Base-by-base conservation (phyloP, 177 flowering plant genomes). In the Vitis hybrid region DNA sequence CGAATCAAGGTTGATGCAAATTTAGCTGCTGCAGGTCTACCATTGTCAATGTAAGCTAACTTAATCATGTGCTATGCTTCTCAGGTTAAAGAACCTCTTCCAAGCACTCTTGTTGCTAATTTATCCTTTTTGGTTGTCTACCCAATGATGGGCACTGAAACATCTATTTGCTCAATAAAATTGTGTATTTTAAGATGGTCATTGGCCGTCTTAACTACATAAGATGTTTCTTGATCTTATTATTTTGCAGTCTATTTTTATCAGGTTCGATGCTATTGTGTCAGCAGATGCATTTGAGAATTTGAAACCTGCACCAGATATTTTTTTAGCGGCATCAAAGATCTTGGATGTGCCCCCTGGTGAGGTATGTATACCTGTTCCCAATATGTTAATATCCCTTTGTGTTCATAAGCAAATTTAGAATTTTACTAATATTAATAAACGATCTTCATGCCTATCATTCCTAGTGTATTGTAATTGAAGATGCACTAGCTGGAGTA, bases 231-330 rank as follows among this genome's bases (percentile, higher is more conserved):
- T 52, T 39, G 48, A 64, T 69, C 26, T 78, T 65, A 69, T 56
- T 32, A 32, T 76, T 51, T 77, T 51, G 71, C 52, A 64, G 11
- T 57, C 63, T 74, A 64, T 71, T 62, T 18, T 65, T 74, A 14
- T 73, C 90, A 95, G 99, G 91, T 95, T 95, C 75, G 99, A 95
- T 77, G 96, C 93, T 19, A 87, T 93, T 79, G 96, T 93, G 69
- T 93, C 99, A 65, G 99, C 98, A 63, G 99, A 95, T 88, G 93
- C 96, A 62, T 95, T 95, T 84, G 89, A 95, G 82, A 95, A 93
- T 74, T 78, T 95, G 82, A 95, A 95, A 73, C 99, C 99, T 68
- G 94, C 98, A 71, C 99, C 99, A 62, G 98, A 95, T 79, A 93
- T 93, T 60, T 95, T 95, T 74, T 74, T 95, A 62, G 87, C 99